Percentiles rank a stretch among this genome's conserved stretches.
These are phyloP conservation scores for Komagataella phaffii DNA, from an alignment of 805 yeast species.

Conservation along the genomic window DNA sequence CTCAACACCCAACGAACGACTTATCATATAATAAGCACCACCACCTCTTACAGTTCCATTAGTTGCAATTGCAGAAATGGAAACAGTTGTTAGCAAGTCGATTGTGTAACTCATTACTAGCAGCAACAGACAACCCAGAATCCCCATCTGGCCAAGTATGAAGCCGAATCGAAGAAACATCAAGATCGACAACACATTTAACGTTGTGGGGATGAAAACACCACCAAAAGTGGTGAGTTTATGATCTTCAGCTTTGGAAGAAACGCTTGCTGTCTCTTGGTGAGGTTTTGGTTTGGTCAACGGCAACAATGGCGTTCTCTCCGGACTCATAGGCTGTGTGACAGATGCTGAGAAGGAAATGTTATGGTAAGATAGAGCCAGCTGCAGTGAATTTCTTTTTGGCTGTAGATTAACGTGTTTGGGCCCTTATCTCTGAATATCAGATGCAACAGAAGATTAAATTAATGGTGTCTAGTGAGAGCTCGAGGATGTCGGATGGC, in stretches of 20 bases:
- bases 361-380: background rate
- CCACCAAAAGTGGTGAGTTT: constrained; percentile 80
- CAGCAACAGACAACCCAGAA: constrained; percentile 59
- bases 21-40: constrained; percentile 96
- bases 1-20: constrained; percentile 91
- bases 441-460: background rate
- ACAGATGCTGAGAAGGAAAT: background rate
- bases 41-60: constrained; percentile 97
- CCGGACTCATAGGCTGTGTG: background rate
- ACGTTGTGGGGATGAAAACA: constrained; percentile 85
- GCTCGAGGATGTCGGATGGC: background rate
- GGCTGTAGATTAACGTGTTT: background rate
- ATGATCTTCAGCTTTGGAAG: background rate
- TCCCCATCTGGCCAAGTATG: constrained; percentile 88
- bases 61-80: constrained; percentile 92
- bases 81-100: constrained; percentile 73
- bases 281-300: background rate
- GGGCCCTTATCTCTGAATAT: background rate
- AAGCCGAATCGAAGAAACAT: constrained; percentile 95
- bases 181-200: constrained; percentile 84
- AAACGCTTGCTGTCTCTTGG: background rate
- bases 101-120: constrained; percentile 66
- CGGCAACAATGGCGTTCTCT: background rate
- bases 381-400: constrained; percentile 3
- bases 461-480: background rate